Evolutionary conservation across 1,284 basidiomycete genomes (phyloP), one percentile per base, ranked within the genome.

Genomic region (Lentinula novae-zelandiae): DNA sequence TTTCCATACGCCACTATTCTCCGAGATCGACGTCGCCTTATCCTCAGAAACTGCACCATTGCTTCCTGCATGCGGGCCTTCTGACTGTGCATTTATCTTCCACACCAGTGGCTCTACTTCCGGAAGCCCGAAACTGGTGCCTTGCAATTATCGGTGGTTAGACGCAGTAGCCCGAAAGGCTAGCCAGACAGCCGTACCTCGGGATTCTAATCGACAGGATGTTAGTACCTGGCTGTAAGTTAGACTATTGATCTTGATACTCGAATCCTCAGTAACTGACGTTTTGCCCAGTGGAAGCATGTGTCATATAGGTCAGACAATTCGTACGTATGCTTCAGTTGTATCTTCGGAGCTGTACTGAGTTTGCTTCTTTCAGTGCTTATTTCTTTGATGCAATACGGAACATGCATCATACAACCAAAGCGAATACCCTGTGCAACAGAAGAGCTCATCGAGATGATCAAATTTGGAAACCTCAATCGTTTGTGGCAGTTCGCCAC

Each of bases 81-180:
- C 77, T 54, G 79, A 85, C 64, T 74, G 75, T 7, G 78, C 81
- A 33, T 87, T 89, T 76, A 78, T 89, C 61, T 89, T 89, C 76
- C 87, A 90, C 69, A 90, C 88, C 22, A 86, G 84, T 59, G 87
- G 87, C n/a, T 89, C 87, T 39, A 90, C 89, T 22, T 89, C 87
- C 39, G 87, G 87, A 57, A 84, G 81, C 65, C 87, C 87, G 2
- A 90, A 89, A 67, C 82, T 90, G 39, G 84, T 90, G 0, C 86
- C 85, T 10, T 84, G 84, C 70, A 86, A 73, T 67, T 83, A 82
- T 65, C 75, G 73, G 40, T 90, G 88, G 87, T 62, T 90, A 40
- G 73, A 81, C 60, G 70, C 79, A 27, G 82, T 82, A 8, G 75
- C 85, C 50, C 67, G 73, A 42, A 89, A 91, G 71, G 81, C 86